phyloP scores from a whole-genome alignment of 1,284 basidiomycete species.

The Pseudozyma sp. region DNA sequence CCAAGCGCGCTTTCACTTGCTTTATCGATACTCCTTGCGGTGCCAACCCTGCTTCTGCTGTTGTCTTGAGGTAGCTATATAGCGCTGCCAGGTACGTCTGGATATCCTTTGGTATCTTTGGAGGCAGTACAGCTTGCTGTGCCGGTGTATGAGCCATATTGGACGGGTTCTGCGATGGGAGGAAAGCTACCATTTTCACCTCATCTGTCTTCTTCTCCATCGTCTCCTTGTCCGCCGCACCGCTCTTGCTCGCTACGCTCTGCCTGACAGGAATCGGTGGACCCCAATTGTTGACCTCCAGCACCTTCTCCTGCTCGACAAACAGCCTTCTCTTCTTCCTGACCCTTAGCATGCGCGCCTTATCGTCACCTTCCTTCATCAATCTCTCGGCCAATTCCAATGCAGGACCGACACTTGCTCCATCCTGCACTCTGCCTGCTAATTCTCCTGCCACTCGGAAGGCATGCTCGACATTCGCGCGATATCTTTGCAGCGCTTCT shows the following conservation, averaged over 20 bases:
- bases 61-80: slow-evolving; percentile 23
- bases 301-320: slow-evolving; percentile 36
- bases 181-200: slow-evolving; percentile 10
- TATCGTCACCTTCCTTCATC: slow-evolving; percentile 19
- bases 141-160: not conserved
- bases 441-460: slow-evolving; percentile 35
- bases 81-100: slow-evolving; percentile 19
- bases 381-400: slow-evolving; percentile 30
- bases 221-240: not conserved
- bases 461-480: slow-evolving; percentile 42
- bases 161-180: slow-evolving; percentile 25
- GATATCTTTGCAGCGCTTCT: slow-evolving; percentile 34
- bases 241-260: not conserved
- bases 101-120: slow-evolving; percentile 17
- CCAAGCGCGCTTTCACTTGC: slow-evolving; percentile 25
- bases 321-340: slow-evolving; percentile 37
- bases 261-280: slow-evolving; percentile 12
- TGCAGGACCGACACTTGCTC: slow-evolving; percentile 15
- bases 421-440: slow-evolving; percentile 19
- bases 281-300: slow-evolving; percentile 28
- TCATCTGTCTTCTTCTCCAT: not conserved
- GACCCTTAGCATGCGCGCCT: slow-evolving; percentile 26
- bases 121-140: slow-evolving; percentile 10
- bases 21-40: slow-evolving; percentile 19
- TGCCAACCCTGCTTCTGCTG: slow-evolving; percentile 12